Base-by-base conservation (phyloP, 208 protist genomes). In the Trypanosoma vivax region DNA sequence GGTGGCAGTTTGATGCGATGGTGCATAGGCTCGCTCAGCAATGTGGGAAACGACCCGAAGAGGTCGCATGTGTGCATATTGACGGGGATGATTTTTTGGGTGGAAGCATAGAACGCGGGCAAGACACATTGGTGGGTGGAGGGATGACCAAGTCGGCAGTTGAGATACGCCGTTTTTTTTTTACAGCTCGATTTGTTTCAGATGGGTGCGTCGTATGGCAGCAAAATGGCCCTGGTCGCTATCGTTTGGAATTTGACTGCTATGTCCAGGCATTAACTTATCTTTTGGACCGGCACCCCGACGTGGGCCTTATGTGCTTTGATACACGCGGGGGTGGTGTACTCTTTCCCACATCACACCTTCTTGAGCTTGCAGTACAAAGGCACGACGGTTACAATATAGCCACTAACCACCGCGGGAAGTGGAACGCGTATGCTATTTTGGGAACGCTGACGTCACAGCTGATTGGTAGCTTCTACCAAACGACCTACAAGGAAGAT, bases 1-100 rank as follows among this genome's bases (percentile, higher is more conserved):
- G 80, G 13, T 94, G 87, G 83, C 87, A 94, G 57, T 78, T 94
- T 45, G 71, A 85, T 28, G 53, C 67, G 16, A 75, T 93, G 61
- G 56, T 79, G 30, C 63, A 73, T 0, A 48, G 56, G 46, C 67
- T 93, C 19, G 70, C 70, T 18, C 54, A 56, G 30, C 7, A 33
- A n/a, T 11, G 42, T 19, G 59, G 58, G 3, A 57, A 57, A 19
- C 4, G 13, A 13, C 9, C 43, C 10, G 49, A 62, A 33, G 53
- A 62, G 6, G 10, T 69, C 16, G 51, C 62, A 24, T 16, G 24
- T 6, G 53, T 69, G 30, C 48, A 40, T 9, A 62, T 69, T 51
- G 53, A 61, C 13, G 62, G 55, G 23, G 54, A 58, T 45, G 38
- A 25, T 46, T 40, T 18, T 46, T 35, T 23, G 10, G 38, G 19